Evolutionary conservation across 1,139 yeast genomes (phyloP).

Genomic region (Candida tropicalis): DNA sequence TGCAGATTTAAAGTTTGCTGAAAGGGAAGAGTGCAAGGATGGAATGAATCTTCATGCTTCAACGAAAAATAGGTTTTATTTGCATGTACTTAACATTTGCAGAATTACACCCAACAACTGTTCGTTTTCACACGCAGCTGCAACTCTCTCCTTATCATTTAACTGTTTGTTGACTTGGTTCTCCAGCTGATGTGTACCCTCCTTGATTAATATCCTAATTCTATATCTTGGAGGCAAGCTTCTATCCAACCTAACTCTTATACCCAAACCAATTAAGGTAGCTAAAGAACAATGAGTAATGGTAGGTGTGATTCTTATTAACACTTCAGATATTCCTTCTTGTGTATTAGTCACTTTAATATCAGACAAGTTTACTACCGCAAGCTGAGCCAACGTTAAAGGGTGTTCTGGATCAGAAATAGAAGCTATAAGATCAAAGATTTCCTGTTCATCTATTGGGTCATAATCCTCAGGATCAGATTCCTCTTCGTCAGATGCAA

Average conservation of each 20-base stretch:
- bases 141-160: conserved; percentile 96
- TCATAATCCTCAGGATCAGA: conserved; percentile 50
- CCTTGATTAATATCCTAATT: conserved; percentile 75
- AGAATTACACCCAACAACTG: conserved; percentile 86
- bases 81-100: conserved; percentile 87
- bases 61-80: conserved; percentile 19
- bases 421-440: conserved; percentile 70
- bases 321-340: conserved; percentile 70
- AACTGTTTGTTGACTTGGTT: conserved; percentile 94
- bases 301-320: conserved; percentile 91
- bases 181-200: conserved; percentile 95
- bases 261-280: conserved; percentile 92
- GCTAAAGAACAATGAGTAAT: conserved; percentile 97
- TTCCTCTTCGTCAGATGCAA: conserved; percentile 11
- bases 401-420: conserved; percentile 99
- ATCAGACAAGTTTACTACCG: conserved; percentile 87
- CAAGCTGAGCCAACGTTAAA: conserved; percentile 87
- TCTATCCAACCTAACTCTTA: conserved; percentile 87
- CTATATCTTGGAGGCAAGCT: conserved; percentile 86
- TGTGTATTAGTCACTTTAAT: conserved; percentile 56
- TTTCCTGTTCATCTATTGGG: conserved; percentile 68
- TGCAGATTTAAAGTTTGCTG: no score
- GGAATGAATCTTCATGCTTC: no score
- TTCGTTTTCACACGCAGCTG: conserved; percentile 98
- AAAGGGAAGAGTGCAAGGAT: no score